Base-by-base conservation (phyloP, 1,284 basidiomycete species). In the Irpex sp. region DNA sequence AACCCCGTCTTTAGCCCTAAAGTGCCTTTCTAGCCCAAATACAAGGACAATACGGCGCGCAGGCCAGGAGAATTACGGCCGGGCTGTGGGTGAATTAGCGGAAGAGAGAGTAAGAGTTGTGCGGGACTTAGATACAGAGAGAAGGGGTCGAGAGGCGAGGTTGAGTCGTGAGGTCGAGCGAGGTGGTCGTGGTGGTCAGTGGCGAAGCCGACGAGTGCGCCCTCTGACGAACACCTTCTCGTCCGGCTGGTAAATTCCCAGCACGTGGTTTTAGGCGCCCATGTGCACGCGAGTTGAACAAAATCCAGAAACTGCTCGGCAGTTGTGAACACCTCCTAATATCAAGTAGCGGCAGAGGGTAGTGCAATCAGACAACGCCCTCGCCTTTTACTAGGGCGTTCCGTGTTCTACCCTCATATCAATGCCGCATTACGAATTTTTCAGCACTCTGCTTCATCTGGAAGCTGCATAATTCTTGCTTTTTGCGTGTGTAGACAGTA, bases 311-410 rank as follows among this genome's bases (percentile, higher is more conserved):
- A 53, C 64, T 66, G 58, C 63, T 60, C 55, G 55, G 53, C 13
- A 46, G 51, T 58, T 61, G 60, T 58, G 61, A 37, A 63, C 50
- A 13, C 31, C 58, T 26, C 37, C n/a, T 26, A 26, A 26, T 3
- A 26, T 26, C 26, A 26, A 77, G 71, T 36, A 68, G 83, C 78
- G 80, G 78, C 78, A 81, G 82, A 76, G 79, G 80, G 78, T 75
- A 74, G 73, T 76, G 77, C 83, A 85, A 85, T 64, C 72, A 79
- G 72, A 83, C 80, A 83, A 83, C 80, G 81, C 83, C 83, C 83
- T 84, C 83, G 84, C 84, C 83, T 85, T 84, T 85, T 84, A 85
- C 84, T 84, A 85, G 83, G 83, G 83, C 81, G 80, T 83, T 83
- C 83, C 80, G 83, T 85, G 83, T 82, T 73, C 73, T 76, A 74